These are phyloP conservation scores for Cyathus striatus DNA, from an alignment of 768 basidiomycete genomes.

Conservation along the genomic window DNA sequence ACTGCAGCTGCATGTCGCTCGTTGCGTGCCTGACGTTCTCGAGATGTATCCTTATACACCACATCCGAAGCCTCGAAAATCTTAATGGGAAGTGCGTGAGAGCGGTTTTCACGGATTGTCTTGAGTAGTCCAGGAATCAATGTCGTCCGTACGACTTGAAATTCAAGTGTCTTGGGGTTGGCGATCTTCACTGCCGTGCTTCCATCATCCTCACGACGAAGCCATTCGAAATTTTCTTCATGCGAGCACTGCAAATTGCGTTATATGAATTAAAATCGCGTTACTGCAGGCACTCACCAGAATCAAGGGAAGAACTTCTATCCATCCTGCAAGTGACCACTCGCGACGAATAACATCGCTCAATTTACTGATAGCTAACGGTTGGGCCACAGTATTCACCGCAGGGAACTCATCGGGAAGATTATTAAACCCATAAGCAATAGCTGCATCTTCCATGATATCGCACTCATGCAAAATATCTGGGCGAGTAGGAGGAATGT, in stretches of 20 bases:
- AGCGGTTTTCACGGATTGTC: conserved; percentile 94
- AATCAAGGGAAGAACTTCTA: conserved; percentile 91
- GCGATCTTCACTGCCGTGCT: conserved; percentile 84
- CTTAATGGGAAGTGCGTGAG: conserved; percentile 86
- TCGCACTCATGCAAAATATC: conserved; percentile 99
- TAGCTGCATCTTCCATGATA: conserved; percentile 96
- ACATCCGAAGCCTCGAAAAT: conserved; percentile 95
- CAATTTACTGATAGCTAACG: conserved; percentile 83
- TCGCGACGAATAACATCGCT: conserved; percentile 84
- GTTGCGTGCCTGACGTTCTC: conserved; percentile 85
- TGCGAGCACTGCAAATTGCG: conserved; percentile 74
- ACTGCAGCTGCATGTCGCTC: conserved; percentile 84
- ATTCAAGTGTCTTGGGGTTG: conserved; percentile 96
- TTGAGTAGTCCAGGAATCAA: conserved; percentile 95
- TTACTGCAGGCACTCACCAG: conserved; percentile 49
- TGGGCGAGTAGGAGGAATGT: conserved; percentile 91
- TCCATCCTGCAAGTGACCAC: conserved; percentile 94
- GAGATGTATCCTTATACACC: conserved; percentile 75
- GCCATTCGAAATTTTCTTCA: conserved; percentile 94
- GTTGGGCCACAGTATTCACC: conserved; percentile 93
- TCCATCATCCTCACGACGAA: conserved; percentile 83
- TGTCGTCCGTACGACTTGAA: conserved; percentile 96
- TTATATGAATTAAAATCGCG: neutral
- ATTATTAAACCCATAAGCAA: conserved; percentile 98
- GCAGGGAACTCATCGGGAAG: conserved; percentile 87